phyloP scores from a whole-genome alignment of 2,329 filamentous ascomycete species.

The Fusarium torreyae region DNA sequence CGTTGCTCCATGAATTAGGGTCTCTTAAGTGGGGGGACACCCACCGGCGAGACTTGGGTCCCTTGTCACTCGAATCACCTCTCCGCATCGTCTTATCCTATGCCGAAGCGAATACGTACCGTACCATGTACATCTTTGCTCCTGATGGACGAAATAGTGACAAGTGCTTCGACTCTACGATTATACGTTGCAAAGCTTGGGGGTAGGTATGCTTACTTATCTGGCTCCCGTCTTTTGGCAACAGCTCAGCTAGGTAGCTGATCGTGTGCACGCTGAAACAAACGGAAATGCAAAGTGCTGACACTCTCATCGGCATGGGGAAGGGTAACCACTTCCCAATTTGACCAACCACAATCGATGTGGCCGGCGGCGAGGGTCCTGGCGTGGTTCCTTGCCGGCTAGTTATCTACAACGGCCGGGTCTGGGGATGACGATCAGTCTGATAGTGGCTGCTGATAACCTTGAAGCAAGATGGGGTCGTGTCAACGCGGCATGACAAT shows the following conservation, averaged over 20 bases:
- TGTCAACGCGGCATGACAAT: constrained; percentile 13
- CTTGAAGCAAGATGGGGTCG: constrained; percentile 20
- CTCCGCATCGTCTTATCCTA: constrained; percentile 29
- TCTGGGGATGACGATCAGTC: constrained; percentile 43
- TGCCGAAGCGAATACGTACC: constrained; percentile 18
- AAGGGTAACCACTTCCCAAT: constrained; percentile 19
- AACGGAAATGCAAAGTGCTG: constrained; percentile 35
- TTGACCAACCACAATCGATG: constrained; percentile 28
- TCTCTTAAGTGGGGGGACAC: constrained; percentile 33
- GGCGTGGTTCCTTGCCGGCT: constrained; percentile 32
- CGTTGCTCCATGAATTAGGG: constrained; percentile 29
- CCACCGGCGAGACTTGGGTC: constrained; percentile 17
- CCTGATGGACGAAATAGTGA: constrained; percentile 5
- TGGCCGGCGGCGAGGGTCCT: constrained; percentile 45
- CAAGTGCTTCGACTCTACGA: constrained; percentile 3
- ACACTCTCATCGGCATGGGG: constrained; percentile 17
- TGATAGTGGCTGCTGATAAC: constrained; percentile 41
- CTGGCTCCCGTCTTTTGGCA: not conserved
- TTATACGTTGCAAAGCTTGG: not conserved
- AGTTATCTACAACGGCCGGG: constrained; percentile 45
- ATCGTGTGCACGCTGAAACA: constrained; percentile 19
- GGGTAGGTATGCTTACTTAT: not conserved
- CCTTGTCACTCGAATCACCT: constrained; percentile 36
- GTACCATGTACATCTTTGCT: constrained; percentile 3
- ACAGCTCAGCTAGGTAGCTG: not conserved